Percentiles rank a stretch among this genome's conserved stretches.
phyloP scores from a whole-genome alignment of 495 filamentous ascomycete genomes.

The Xylaria acuta region DNA sequence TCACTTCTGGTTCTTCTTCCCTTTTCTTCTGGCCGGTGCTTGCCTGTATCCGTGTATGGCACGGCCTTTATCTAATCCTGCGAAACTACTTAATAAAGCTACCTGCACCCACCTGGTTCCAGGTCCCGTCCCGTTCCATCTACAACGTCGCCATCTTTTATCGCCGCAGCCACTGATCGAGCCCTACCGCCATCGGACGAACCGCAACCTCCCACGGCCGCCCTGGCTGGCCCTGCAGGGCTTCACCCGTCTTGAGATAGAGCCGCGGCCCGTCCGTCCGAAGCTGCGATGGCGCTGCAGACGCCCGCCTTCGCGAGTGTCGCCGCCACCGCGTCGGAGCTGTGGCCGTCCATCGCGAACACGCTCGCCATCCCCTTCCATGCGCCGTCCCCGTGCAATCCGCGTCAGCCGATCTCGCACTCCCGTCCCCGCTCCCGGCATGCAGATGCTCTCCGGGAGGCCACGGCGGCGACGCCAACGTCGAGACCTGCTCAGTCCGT shows the following conservation, averaged over 20 bases:
- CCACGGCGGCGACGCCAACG: neutral
- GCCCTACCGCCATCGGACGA: conserved; percentile 15
- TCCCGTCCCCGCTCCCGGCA: conserved; percentile 19
- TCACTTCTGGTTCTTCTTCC: neutral
- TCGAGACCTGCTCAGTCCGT: conserved; percentile 23
- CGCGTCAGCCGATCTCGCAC: conserved; percentile 22
- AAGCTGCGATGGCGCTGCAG: conserved; percentile 40
- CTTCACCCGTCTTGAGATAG: conserved; percentile 8
- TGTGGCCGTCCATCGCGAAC: conserved; percentile 63
- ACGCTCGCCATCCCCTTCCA: conserved; percentile 54
- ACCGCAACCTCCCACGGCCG: conserved; percentile 9
- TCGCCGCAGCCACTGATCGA: neutral
- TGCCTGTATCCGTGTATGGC: conserved; percentile 4
- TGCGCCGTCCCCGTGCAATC: conserved; percentile 25
- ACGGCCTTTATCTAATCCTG: conserved; percentile 6
- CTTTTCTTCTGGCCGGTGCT: neutral
- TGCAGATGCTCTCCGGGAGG: neutral
- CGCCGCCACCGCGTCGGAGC: conserved; percentile 56
- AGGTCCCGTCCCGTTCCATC: neutral
- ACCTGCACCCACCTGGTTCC: neutral
- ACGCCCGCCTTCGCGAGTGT: conserved; percentile 49
- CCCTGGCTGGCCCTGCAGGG: conserved; percentile 22
- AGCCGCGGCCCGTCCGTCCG: conserved; percentile 9
- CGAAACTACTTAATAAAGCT: neutral
- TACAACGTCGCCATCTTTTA: neutral